Evolutionary conservation across 2,329 filamentous ascomycete species (phyloP), one percentile per base, ranked within the genome.

Genomic region (Fusarium sp.): DNA sequence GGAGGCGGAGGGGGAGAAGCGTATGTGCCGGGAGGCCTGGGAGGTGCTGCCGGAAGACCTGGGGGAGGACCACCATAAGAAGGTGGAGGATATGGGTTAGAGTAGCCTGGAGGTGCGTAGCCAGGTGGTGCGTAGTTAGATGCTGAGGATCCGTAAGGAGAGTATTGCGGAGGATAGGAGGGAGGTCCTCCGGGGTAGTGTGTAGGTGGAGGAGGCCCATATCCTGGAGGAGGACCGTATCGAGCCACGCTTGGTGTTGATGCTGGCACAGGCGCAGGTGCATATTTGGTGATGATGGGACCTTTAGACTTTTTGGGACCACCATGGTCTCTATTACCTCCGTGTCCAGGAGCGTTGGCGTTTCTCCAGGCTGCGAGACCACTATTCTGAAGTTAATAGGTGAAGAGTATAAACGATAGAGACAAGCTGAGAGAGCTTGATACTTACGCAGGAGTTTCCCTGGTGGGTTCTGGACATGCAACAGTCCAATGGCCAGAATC

Each of bases 381-480:
- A 52, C 83, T 82, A 39, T 56, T 59, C 13, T 57, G 24, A 36
- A 59, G 56, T 73, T 35, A 70, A 69, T 66, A 68, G 67, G 60
- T 48, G 54, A 52, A 47, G 26, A 55, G 56, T 38, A 31, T 28
- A 35, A 33, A 28, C 38, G 35, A 45, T 26, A 24, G 24, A 60
- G 39, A 24, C 47, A 51, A 57, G 56, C 36, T 56, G 20, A 24
- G 22, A 24, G 28, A 31, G 39, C 15, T 33, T 39, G 47, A 14
- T 24, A 85, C 87, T 86, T 84, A 89, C 88, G 84, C 85, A 72
- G 86, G 86, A 51, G 84, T 83, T 72, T 81, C 79, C 69, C 86
- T 81, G 31, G 85, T 86, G 28, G 85, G 84, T 67, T 88, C 85
- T 13, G 87, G 87, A 76, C 88, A 90, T 56, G 86, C 86, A 59